Base-by-base conservation (phyloP, 345 rosid species). In the Streptanthus diversifolius region DNA sequence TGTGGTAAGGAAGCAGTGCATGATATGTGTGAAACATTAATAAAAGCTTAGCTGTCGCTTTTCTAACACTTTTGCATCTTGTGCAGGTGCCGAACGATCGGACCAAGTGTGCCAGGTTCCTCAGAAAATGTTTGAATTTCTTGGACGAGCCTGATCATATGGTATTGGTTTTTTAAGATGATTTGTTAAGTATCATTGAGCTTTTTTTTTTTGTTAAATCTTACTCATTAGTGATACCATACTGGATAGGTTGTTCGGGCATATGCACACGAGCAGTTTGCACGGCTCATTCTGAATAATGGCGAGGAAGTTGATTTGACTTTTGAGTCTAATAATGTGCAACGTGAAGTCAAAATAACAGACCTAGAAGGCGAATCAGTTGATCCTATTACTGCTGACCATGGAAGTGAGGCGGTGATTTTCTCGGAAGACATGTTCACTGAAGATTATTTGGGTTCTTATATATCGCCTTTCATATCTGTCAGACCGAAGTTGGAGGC, bases 181-280 rank as follows among this genome's bases (percentile, higher is more conserved):
- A 17, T 4, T 10, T 61, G 15, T 35, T 43, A 25, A 52, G 27
- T 37, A 36, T 27, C 9, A 13, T 63, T 47, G 19, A 63, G 54
- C 29, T 55, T 13, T 70, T 76, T 21, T 76, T 21, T 45, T 3
- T 56, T 55, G 5, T 37, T 5, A 19, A 63, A 56, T 25, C 3
- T 29, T 65, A 43, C 67, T 78, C 40, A 68, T 41, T 10, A 32
- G 30, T 60, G 47, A 37, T 68, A 61, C 70, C 25, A 24, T 77
- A 58, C 32, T 72, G 59, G 75, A 72, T 79, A 93, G 97, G 95
- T 91, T 70, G 90, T 93, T 32, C 96, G 98, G 40, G 96, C 98
- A 54, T 83, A 74, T 71, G 98, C 98, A 68, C 98, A 93, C 61
- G 98, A 93, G 66, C 96, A 93, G 72, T 93, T 86, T 76, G 98